These are phyloP conservation scores for Hyphopichia wangnamkhiaoensis DNA, from an alignment of 1,139 yeast species.

Conservation along the genomic window DNA sequence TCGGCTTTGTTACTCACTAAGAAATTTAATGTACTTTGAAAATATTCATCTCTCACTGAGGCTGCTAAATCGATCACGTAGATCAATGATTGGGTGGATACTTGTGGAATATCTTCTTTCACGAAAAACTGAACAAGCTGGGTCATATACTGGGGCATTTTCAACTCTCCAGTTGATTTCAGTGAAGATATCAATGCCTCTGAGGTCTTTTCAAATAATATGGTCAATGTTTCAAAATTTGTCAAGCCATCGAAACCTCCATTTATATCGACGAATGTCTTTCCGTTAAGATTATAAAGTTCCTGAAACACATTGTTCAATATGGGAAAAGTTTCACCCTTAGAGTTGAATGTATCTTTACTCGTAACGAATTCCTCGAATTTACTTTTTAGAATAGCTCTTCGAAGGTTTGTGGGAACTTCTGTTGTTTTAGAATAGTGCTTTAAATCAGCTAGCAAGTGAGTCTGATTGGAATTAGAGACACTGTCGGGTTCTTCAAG, in stretches of 20 bases:
- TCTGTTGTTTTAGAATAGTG: constrained; percentile 32
- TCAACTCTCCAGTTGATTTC: not conserved
- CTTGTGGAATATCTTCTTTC: constrained; percentile 9
- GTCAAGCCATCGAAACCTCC: constrained; percentile 6
- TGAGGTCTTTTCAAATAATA: constrained; percentile 23
- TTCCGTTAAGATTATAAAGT: constrained; percentile 15
- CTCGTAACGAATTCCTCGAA: constrained; percentile 17
- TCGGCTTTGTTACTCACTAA: constrained; percentile 10
- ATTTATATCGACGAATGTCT: constrained; percentile 5
- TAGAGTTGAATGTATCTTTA: constrained; percentile 6
- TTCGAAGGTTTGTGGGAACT: constrained; percentile 21
- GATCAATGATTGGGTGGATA: constrained; percentile 22
- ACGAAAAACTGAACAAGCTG: constrained; percentile 23
- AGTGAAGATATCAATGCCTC: constrained; percentile 8
- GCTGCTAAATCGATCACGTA: constrained; percentile 29
- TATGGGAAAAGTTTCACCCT: constrained; percentile 14
- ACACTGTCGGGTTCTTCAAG: constrained; percentile 13
- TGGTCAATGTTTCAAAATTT: constrained; percentile 11
- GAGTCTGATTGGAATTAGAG: not conserved
- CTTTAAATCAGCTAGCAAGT: constrained; percentile 15
- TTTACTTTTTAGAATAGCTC: constrained; percentile 22
- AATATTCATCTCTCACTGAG: constrained; percentile 9
- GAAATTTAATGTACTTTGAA: constrained; percentile 6
- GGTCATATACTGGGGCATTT: constrained; percentile 29
- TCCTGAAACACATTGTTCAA: constrained; percentile 23